Base-by-base conservation (phyloP, 495 filamentous ascomycete genomes). In the Friedmanniomyces simplex region DNA sequence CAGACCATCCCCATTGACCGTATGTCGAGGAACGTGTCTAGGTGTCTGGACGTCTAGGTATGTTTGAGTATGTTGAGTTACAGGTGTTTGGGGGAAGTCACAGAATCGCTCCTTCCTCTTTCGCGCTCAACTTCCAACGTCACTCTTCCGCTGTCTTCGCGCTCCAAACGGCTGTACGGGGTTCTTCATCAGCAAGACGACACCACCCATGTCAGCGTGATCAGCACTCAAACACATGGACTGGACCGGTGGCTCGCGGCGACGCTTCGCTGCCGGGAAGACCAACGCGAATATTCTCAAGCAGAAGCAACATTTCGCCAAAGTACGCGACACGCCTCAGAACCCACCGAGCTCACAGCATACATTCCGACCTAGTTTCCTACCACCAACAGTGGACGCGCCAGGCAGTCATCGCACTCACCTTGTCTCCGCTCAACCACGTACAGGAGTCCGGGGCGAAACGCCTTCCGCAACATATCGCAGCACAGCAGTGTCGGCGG, bases 251-350 rank as follows among this genome's bases (percentile, higher is more conserved):
- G 61, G 61, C 8, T 46, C 41, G 4, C 43, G 61, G 14, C 30
- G 41, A 32, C 45, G 61, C 1, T 64, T 60, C 37, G 48, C 52
- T 12, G 45, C 50, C 14, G 57, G 52, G 20, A 62, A 59, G 37
- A 57, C 53, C 41, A 60, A 60, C 37, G 7, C 61, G 18, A 48
- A 5, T 5, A 8, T 50, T 7, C 57, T 57, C 26, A 64, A 60
- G 53, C 61, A 64, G 21, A 64, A 64, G 36, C 43, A 52, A 34
- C 54, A 64, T 28, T 64, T 64, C 22, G 61, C 61, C 1, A 64
- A 54, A 30, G 61, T 42, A 14, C 37, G 61, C 2, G 58, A 43
- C 1, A 28, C 28, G 7, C 46, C 51, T 3, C 50, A 59, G 24
- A 16, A 50, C 12, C 57, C 37, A 2, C 13, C 61, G 8, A 56